Base-by-base conservation (phyloP, 176 grass and related monocot genomes). In the Themeda triandra region DNA sequence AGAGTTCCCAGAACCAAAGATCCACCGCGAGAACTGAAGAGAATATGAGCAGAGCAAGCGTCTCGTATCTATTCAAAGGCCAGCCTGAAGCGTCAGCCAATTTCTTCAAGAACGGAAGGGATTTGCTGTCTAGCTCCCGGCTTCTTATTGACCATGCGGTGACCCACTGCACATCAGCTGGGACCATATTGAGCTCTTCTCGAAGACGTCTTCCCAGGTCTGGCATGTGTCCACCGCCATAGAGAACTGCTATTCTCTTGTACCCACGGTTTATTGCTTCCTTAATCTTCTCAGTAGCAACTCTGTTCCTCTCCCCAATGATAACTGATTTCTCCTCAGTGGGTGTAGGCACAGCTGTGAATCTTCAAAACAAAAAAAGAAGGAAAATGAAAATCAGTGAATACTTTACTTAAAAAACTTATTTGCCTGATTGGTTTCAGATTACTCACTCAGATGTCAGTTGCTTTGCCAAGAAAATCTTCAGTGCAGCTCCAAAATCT, bases 141-240 rank as follows among this genome's bases (percentile, higher is more conserved):
- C 85, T 93, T 88, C 58, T 93, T 83, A 95, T 98, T 33, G 91
- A 92, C 96, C 93, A 98, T 71, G 96, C 96, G 37, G 93, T 98
- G 31, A 98, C 79, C 93, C 96, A 98, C 37, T 95, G 80, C 77
- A 92, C 87, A 3, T 90, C 71, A 0, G 85, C 83, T 58, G 93
- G 91, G 15, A 89, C 81, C 93, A 98, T 93, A 83, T 93, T 60
- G 23, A 98, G 89, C 77, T 98, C 93, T 88, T 93, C 83, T 65
- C 27, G 74, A 31, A 98, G 83, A 21, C 91, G 91, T 68, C 89
- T 89, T 29, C 85, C 93, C 63, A 98, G 80, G 73, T 98, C 96
- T 69, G 96, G 93, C 96, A 98, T 98, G 83, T 98, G 96, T 13
- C 93, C 93, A 7, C 91, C 96, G 48, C 96, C 93, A 76, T 98